Conservation (phyloP, 1,139 yeast genomes). For the Suhomyces bribrorum region DNA sequence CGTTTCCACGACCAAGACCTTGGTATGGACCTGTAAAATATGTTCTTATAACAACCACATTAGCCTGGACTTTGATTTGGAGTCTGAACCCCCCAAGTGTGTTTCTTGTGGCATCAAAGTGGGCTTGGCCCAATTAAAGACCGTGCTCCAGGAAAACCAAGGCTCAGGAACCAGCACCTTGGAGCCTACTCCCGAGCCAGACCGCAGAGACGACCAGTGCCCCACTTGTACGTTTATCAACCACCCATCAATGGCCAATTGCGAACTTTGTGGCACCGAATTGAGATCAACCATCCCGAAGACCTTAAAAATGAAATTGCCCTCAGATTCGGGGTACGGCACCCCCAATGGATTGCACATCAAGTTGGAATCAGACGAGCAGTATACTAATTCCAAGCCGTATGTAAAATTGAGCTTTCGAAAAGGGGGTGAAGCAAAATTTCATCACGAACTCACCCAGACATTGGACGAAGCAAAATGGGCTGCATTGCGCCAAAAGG, state of each 20-base stretch:
- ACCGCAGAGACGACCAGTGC: conserved; percentile 52
- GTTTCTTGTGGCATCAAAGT: conserved; percentile 70
- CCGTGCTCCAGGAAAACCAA: conserved; percentile 1
- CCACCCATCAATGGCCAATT: conserved; percentile 72
- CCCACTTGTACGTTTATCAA: conserved; percentile 83
- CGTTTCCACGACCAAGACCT: conserved; percentile 1
- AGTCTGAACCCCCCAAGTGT: conserved; percentile 55
- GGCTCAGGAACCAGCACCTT: conserved; percentile 6
- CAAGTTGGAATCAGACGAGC: conserved; percentile 31
- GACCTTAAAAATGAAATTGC: conserved; percentile 12
- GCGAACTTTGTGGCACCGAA: conserved; percentile 85
- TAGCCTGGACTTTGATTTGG: conserved; percentile 32
- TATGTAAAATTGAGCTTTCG: conserved; percentile 63
- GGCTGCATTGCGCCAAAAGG: conserved; percentile 38
- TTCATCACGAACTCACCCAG: conserved; percentile 43
- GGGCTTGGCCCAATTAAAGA: conserved; percentile 2
- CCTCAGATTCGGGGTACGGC: conserved; percentile 3
- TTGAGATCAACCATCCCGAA: conserved; percentile 31
- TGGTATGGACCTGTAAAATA: conserved; percentile 76
- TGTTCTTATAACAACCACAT: conserved; percentile 70
- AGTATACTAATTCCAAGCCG: conserved; percentile 34
- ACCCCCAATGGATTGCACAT: conserved; percentile 20
- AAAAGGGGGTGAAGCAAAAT: conserved; percentile 55
- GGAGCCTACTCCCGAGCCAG: conserved; percentile 7
- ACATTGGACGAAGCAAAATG: conserved; percentile 50